These are phyloP conservation scores for Ceratobasidium sp. DNA, from an alignment of 1,284 basidiomycete genomes.

Conservation along the genomic window DNA sequence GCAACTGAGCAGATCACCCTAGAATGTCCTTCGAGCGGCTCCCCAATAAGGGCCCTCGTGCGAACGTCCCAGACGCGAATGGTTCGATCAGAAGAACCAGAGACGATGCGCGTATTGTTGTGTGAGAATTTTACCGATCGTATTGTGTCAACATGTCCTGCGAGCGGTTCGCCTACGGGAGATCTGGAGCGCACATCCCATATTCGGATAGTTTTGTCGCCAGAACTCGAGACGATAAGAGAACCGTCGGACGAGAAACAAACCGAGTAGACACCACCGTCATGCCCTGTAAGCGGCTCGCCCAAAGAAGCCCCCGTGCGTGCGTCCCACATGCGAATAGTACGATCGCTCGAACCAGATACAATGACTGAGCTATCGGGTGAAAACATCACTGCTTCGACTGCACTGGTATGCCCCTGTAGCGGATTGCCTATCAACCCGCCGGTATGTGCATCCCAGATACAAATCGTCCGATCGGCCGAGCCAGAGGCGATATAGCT, in stretches of 20 bases:
- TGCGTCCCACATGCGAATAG: conserved; percentile 29
- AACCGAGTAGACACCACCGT: background rate
- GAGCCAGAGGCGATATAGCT: conserved; percentile 51
- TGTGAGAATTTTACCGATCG: conserved; percentile 12
- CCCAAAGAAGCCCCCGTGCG: background rate
- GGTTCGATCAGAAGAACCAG: background rate
- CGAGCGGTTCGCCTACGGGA: background rate
- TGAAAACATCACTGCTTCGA: conserved; percentile 33
- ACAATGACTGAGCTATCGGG: conserved; percentile 10
- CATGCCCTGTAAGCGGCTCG: conserved; percentile 13
- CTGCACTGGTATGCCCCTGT: conserved; percentile 10
- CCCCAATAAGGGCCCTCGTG: background rate
- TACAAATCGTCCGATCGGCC: conserved; percentile 49
- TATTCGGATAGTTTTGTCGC: conserved; percentile 2
- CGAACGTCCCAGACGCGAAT: conserved; percentile 9
- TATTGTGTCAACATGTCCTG: conserved; percentile 5
- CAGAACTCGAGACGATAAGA: conserved; percentile 1
- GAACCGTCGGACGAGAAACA: conserved; percentile 2
- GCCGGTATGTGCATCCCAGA: conserved; percentile 47
- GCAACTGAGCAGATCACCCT: background rate
- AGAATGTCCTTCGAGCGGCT: background rate
- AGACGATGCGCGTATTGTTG: background rate
- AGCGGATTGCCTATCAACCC: background rate
- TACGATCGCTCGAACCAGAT: conserved; percentile 29
- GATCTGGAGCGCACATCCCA: conserved; percentile 1